phyloP scores from a whole-genome alignment of 2,329 filamentous ascomycete species.

The Ophiostoma montium region DNA sequence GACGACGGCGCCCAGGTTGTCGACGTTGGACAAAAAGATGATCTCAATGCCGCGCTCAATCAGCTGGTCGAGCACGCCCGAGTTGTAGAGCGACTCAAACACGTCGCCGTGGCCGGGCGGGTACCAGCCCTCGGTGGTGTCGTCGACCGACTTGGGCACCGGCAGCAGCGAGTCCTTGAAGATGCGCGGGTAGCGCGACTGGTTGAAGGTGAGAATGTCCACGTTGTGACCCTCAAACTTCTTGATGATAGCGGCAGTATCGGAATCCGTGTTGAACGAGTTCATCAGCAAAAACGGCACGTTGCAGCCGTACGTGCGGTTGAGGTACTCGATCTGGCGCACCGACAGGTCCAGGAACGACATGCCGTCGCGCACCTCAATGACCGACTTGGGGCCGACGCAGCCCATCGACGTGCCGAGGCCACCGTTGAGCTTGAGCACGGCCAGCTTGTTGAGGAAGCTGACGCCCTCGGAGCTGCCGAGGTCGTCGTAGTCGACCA shows the following conservation, averaged over 20 bases:
- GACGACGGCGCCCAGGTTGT: conserved; percentile 95
- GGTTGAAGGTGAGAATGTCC: conserved; percentile 99
- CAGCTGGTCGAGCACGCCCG: conserved; percentile 91
- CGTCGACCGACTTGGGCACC: conserved; percentile 78
- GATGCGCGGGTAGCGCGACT: conserved; percentile 95
- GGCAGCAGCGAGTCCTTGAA: conserved; percentile 96
- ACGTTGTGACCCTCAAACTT: conserved; percentile 99
- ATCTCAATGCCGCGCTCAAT: conserved; percentile 91
- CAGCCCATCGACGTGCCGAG: conserved; percentile 99
- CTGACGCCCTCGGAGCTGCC: conserved; percentile 80
- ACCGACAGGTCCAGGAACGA: conserved; percentile 98
- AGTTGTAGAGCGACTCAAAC: conserved; percentile 99
- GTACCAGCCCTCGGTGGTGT: conserved; percentile 92
- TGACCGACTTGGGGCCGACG: conserved; percentile 97
- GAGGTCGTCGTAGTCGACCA: conserved; percentile 86
- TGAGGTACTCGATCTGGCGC: conserved; percentile 97
- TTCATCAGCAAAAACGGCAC: conserved; percentile 99
- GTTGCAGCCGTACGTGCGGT: conserved; percentile 94
- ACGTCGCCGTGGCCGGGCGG: conserved; percentile 98
- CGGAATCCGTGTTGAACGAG: conserved; percentile 99
- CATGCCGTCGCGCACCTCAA: conserved; percentile 99
- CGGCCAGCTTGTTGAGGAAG: conserved; percentile 93
- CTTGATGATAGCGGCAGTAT: conserved; percentile 98
- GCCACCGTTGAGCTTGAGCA: conserved; percentile 98
- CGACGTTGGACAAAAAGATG: conserved; percentile 96